Evolutionary conservation across 805 yeast genomes (phyloP).

Genomic region (Kodamaea nitidulidarum): DNA sequence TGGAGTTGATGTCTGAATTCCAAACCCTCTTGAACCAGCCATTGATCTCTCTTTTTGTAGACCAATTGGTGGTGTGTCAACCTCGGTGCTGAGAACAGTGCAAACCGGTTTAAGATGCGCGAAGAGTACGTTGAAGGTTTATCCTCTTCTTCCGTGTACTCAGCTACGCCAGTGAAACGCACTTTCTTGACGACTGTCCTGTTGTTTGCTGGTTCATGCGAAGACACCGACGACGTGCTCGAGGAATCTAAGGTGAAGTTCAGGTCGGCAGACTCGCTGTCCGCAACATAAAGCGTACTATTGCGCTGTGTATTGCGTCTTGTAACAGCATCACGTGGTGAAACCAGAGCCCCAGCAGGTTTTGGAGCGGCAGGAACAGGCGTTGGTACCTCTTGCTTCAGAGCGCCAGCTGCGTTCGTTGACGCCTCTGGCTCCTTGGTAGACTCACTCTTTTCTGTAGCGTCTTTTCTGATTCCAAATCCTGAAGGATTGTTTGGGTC

Average conservation of each 20-base stretch:
- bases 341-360: background rate
- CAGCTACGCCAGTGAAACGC: slow-evolving; percentile 50
- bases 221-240: slow-evolving; percentile 8
- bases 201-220: slow-evolving; percentile 1
- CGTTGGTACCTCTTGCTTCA: background rate
- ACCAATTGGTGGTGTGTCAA: slow-evolving; percentile 7
- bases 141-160: slow-evolving; percentile 51
- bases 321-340: slow-evolving; percentile 22
- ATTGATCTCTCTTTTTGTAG: slow-evolving; percentile 33
- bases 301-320: slow-evolving; percentile 29
- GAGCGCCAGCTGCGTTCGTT: no score
- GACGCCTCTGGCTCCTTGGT: background rate
- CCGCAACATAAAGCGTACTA: slow-evolving; percentile 14
- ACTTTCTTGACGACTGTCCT: slow-evolving; percentile 36
- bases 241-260: slow-evolving; percentile 6
- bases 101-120: slow-evolving; percentile 36
- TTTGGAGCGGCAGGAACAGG: background rate
- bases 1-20: slow-evolving; percentile 23
- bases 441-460: background rate
- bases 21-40: slow-evolving; percentile 37
- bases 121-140: slow-evolving; percentile 44
- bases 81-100: slow-evolving; percentile 22
- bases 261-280: slow-evolving; percentile 8
- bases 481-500: slow-evolving; percentile 37
- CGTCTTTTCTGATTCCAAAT: slow-evolving; percentile 12